phyloP scores from a whole-genome alignment of 176 grass and related monocot species.

The Rhynchospora breviuscula region DNA sequence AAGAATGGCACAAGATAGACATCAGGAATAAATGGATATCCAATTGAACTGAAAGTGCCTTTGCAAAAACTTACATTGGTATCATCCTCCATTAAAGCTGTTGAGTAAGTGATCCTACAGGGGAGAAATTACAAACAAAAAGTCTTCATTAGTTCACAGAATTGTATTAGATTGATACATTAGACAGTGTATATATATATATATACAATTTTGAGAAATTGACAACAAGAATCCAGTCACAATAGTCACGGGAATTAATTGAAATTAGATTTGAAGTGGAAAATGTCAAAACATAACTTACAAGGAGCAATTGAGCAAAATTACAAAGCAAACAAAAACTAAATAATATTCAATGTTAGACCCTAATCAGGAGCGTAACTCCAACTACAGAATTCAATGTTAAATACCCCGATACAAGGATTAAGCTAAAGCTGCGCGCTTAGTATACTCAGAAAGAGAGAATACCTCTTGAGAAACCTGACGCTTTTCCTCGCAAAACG shows the following conservation, averaged over 20 bases:
- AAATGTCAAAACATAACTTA: background rate
- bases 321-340: background rate
- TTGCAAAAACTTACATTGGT: constrained; percentile 22
- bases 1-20: background rate
- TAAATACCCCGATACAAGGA: background rate
- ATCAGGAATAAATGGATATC: background rate
- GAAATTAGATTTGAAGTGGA: background rate
- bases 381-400: background rate
- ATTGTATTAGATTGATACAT: background rate
- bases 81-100: constrained; percentile 25
- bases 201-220: background rate
- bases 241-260: background rate
- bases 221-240: background rate
- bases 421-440: background rate
- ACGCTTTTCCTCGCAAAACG: background rate
- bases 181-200: too few species aligned
- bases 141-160: constrained; percentile 1
- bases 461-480: background rate
- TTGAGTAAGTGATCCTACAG: background rate
- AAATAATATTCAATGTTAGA: background rate
- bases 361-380: background rate
- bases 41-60: background rate
- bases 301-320: background rate
- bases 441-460: background rate
- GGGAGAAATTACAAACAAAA: background rate